Base-by-base conservation (phyloP, 768 basidiomycete species). In the Leccinum pellstonianum region DNA sequence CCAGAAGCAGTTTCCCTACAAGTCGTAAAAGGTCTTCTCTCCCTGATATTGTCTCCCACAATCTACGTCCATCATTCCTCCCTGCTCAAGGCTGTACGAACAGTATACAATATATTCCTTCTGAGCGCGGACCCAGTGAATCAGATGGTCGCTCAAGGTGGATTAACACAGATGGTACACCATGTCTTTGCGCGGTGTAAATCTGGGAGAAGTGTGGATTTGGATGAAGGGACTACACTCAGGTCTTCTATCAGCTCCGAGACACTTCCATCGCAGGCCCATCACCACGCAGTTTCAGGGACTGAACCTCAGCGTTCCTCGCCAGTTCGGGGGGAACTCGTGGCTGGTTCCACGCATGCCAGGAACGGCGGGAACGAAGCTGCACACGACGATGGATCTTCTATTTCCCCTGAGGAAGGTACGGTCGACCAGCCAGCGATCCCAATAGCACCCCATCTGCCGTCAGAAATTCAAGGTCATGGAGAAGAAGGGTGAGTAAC, bases 91-190 rank as follows among this genome's bases (percentile, higher is more conserved):
- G 94, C 95, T 29, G 92, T 99, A 33, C 85, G 97, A 51, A 98
- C 97, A 19, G 97, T 99, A 4, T 99, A 98, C 78, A 98, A 99
- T 72, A 88, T 99, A 60, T 99, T 98, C 73, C 80, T 99, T 27
- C 81, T 98, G 60, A 95, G 93, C 66, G 81, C 83, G 21, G 93
- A 96, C 68, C 83, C 89, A 5, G 90, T 95, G 53, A 98, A 96
- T 65, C 97, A 98, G 76, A 95, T 92, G 79, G 96, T 99, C 38
- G 97, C 97, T 17, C 97, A 99, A 74, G 97, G 96, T 19, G 94
- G 95, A 17, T 83, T 99, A 17, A 95, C 94, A 0, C 97, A 99
- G 73, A 98, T 99, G 88, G 95, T 98, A 3, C 91, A 97, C 67
- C 95, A 98, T 68, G 87, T 98, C 58, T 98, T 99, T 72, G 83